phyloP scores from a whole-genome alignment of 495 filamentous ascomycete species.

The Penicillium roqueforti region DNA sequence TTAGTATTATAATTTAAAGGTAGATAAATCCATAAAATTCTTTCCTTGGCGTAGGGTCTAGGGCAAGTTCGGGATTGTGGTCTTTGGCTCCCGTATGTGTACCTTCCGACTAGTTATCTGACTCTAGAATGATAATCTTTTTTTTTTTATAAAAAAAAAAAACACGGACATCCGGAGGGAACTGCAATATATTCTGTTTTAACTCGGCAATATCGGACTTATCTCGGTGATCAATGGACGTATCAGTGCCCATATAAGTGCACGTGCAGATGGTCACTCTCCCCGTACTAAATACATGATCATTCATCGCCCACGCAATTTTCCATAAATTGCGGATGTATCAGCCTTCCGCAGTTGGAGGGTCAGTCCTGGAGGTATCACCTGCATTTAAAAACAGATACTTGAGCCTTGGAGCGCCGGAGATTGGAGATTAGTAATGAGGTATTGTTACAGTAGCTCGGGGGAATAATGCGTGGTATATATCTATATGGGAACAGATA shows the following conservation, averaged over 20 bases:
- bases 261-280: background rate
- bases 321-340: background rate
- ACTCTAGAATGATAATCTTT: too few relatives aligned
- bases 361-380: background rate
- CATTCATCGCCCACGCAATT: background rate
- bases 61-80: background rate
- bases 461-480: too few relatives aligned
- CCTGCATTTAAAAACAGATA: background rate
- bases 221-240: background rate
- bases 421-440: background rate
- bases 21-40: background rate
- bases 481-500: too few relatives aligned
- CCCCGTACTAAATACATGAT: background rate
- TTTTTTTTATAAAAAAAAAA: too few relatives aligned
- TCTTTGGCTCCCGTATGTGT: background rate
- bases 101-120: too few relatives aligned
- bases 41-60: constrained; percentile 1
- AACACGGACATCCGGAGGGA: too few relatives aligned
- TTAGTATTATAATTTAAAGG: background rate
- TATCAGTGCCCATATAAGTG: background rate
- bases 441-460: too few relatives aligned
- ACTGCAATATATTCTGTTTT: background rate
- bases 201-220: background rate
- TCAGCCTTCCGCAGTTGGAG: background rate
- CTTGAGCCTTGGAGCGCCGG: background rate